Evolutionary conservation across 1,139 yeast genomes (phyloP), one percentile per base, ranked within the genome.

Genomic region (Blastobotrys buckinghamii): DNA sequence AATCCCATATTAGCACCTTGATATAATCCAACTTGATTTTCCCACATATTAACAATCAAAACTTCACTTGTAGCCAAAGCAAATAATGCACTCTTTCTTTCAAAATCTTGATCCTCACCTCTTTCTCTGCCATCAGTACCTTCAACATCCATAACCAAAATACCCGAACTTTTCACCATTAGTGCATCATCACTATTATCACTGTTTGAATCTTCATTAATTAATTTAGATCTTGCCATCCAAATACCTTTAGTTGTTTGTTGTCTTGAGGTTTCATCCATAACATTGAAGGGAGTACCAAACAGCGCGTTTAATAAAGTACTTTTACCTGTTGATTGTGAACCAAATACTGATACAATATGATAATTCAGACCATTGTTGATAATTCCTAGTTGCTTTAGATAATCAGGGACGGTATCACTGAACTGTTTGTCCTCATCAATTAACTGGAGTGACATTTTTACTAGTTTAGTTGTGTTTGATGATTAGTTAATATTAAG

Each of bases 1-100:
- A 92, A 71, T 1, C 95, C 98, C 96, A 92, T 85, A 62, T 92
- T 92, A 24, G 97, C 97, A 44, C 98, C 98, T 64, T 92, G 97
- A 63, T 92, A 92, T 47, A 94, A 74, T 5, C 98, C 98, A 49
- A 92, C 90, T 65, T 92, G 98, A 58, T 88, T 86, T 66, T 92
- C 98, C 97, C 98, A 92, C 65, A 92, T 81, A 66, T 92, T 92
- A 48, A 92, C 84, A 53, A 92, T 89, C 59, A 92, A 74, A 2
- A 90, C 82, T 63, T 92, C 98, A 16, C 95, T 82, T 0, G 97
- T 90, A 7, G 97, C 81, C 53, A 92, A 72, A 0, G 98, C 97
- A 73, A 92, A 92, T 45, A 94, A 71, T 0, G 98, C 97, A 1
- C 97, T 90, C 62, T 92, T 92, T 52, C 98, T 77, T 67, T 92